A percentile compares a stretch with the other conserved stretches of the same genome.
phyloP scores from a whole-genome alignment of 2,329 filamentous ascomycete species.

The Fusarium sp. region DNA sequence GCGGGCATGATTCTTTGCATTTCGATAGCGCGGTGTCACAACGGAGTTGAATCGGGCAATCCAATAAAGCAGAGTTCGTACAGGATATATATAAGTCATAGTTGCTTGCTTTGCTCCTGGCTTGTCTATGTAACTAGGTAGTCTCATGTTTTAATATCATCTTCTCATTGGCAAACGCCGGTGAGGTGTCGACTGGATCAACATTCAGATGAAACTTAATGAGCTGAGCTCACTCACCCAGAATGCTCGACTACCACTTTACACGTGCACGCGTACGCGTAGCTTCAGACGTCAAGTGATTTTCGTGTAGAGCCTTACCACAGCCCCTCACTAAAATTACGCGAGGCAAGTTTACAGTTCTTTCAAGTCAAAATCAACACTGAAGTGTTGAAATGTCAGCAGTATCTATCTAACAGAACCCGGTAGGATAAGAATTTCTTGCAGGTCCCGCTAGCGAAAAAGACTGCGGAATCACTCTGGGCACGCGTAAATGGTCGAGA shows the following conservation, averaged over 20 bases:
- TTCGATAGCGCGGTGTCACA: constrained; percentile 46
- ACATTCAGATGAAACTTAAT: neutral
- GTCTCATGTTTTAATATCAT: constrained; percentile 41
- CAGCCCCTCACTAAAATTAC: neutral
- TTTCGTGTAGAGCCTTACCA: no score
- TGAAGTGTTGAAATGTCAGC: constrained; percentile 70
- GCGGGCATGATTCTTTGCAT: constrained; percentile 46
- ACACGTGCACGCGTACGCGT: neutral
- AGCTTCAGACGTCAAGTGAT: neutral
- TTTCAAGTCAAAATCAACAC: neutral
- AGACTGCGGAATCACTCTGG: constrained; percentile 84
- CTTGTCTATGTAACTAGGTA: constrained; percentile 35
- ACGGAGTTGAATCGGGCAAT: constrained; percentile 42
- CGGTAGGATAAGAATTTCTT: constrained; percentile 66
- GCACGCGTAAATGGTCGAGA: constrained; percentile 93
- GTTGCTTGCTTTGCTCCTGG: constrained; percentile 23
- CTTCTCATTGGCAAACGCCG: constrained; percentile 3
- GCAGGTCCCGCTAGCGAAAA: constrained; percentile 99
- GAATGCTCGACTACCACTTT: neutral
- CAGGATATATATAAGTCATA: constrained; percentile 17
- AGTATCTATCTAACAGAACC: constrained; percentile 97
- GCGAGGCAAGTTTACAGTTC: neutral
- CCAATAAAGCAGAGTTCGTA: constrained; percentile 28
- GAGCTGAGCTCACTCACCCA: neutral
- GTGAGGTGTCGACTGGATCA: neutral